Conservation (phyloP, 345 rosid genomes). For the Syzygium aromaticum region DNA sequence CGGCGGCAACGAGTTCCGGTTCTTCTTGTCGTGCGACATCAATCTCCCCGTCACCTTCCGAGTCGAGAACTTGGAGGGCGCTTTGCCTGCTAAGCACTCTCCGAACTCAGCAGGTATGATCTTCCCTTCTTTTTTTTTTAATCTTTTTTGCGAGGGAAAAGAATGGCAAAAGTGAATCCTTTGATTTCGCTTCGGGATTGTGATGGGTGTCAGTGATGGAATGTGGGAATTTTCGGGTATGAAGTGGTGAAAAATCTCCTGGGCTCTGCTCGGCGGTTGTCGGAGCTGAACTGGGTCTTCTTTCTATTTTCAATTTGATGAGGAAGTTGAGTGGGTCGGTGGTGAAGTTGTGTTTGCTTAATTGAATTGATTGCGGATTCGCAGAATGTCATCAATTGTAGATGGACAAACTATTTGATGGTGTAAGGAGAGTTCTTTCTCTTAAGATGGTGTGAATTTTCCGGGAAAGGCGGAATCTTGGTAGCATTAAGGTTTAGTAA, state of each 20-base stretch:
- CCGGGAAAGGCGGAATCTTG: background rate
- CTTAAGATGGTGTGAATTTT: background rate
- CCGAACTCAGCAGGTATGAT: conserved; percentile 20
- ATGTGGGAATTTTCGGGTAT: background rate
- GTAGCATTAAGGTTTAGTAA: background rate
- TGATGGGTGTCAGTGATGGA: background rate
- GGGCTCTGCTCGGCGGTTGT: background rate
- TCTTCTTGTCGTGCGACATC: conserved; percentile 95
- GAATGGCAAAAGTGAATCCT: background rate
- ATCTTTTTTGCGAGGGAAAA: background rate
- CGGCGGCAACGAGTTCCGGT: conserved; percentile 79
- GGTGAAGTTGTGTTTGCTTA: background rate
- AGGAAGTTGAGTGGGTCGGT: background rate
- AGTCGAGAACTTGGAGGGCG: conserved; percentile 82
- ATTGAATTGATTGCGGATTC: background rate
- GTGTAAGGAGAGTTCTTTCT: background rate
- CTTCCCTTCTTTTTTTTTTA: background rate
- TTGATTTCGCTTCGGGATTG: background rate
- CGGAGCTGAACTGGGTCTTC: background rate
- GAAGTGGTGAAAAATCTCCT: background rate
- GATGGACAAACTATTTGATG: background rate
- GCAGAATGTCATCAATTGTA: background rate
- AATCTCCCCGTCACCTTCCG: conserved; percentile 87
- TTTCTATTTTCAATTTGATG: background rate
- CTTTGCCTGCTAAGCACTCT: conserved; percentile 37